Conservation (phyloP, 2,329 filamentous ascomycete species). For the Fusarium proliferatum region DNA sequence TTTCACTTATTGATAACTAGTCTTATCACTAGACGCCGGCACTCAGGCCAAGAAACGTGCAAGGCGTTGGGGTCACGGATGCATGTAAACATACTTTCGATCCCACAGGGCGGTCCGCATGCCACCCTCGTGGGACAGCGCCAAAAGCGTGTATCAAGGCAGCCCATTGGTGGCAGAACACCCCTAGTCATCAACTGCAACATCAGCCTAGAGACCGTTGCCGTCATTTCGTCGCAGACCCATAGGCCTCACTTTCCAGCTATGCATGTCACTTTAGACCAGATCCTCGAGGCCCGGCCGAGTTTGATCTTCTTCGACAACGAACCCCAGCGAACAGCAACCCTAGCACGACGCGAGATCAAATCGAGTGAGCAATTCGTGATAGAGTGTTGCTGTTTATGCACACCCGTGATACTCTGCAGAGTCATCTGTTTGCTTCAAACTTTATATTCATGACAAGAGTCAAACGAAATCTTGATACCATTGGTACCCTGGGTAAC, state of each 20-base stretch:
- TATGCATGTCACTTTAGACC: slow-evolving; percentile 35
- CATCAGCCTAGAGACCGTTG: slow-evolving; percentile 9
- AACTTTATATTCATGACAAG: not conserved
- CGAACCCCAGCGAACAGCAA: not conserved
- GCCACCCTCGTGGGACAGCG: slow-evolving; percentile 8
- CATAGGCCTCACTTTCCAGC: slow-evolving; percentile 1
- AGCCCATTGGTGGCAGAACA: slow-evolving; percentile 11
- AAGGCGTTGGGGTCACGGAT: slow-evolving; percentile 18
- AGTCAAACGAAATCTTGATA: not conserved
- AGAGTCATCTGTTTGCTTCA: not conserved
- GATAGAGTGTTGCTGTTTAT: not conserved
- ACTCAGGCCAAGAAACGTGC: not conserved
- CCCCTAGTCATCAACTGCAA: not conserved
- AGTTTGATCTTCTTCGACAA: slow-evolving; percentile 1
- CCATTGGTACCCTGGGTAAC: not conserved
- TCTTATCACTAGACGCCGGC: slow-evolving; percentile 4
- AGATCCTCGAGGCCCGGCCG: slow-evolving; percentile 1
- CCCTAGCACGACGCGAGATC: not conserved
- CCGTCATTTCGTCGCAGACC: slow-evolving; percentile 18
- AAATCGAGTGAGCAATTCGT: not conserved
- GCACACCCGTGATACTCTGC: not conserved
- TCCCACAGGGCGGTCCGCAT: slow-evolving; percentile 14
- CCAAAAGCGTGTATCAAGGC: not conserved
- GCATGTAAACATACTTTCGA: slow-evolving; percentile 33
- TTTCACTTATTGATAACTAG: slow-evolving; percentile 3